Percentiles rank a stretch among this genome's conserved stretches.
Evolutionary conservation across 257 asterid genomes (phyloP).

Genomic region (Ilex aquifolium): DNA sequence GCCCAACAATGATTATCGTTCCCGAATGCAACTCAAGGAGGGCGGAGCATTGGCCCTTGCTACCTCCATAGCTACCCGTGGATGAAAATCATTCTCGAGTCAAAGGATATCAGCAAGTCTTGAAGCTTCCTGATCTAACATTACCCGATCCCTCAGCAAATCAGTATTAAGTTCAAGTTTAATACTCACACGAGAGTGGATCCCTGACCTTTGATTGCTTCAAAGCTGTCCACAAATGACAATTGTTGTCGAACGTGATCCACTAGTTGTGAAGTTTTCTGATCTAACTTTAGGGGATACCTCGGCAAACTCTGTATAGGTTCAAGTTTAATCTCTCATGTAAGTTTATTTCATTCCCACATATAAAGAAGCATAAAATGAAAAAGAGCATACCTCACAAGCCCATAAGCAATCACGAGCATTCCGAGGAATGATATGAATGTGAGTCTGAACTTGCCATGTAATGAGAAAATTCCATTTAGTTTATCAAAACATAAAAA

Average conservation of each 20-base stretch:
- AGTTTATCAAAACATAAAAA: slow-evolving; percentile 3
- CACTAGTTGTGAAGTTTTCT: slow-evolving; percentile 61
- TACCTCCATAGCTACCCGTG: too few species aligned
- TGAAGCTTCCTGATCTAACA: too few species aligned
- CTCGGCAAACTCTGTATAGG: slow-evolving; percentile 48
- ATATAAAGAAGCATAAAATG: not conserved
- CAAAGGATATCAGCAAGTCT: too few species aligned
- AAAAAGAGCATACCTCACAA: slow-evolving; percentile 59
- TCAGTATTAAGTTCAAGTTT: too few species aligned
- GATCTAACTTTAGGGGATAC: slow-evolving; percentile 54
- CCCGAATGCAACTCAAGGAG: too few species aligned
- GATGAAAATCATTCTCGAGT: too few species aligned
- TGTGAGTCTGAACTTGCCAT: slow-evolving; percentile 74
- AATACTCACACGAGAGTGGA: too few species aligned
- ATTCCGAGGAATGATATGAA: slow-evolving; percentile 92
- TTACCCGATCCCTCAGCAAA: too few species aligned
- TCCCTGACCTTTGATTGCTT: slow-evolving; percentile 51
- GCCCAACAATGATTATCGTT: too few species aligned
- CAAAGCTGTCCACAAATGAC: slow-evolving; percentile 20
- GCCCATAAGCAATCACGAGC: slow-evolving; percentile 86
- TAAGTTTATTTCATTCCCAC: not conserved
- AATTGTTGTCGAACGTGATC: slow-evolving; percentile 55
- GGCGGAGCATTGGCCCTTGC: too few species aligned
- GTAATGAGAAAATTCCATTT: slow-evolving; percentile 5
- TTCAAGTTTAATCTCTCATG: not conserved